A percentile compares a stretch with the other conserved stretches of the same genome.
Conservation (phyloP, 1,284 basidiomycete species). For the Chalciporus sp. region DNA sequence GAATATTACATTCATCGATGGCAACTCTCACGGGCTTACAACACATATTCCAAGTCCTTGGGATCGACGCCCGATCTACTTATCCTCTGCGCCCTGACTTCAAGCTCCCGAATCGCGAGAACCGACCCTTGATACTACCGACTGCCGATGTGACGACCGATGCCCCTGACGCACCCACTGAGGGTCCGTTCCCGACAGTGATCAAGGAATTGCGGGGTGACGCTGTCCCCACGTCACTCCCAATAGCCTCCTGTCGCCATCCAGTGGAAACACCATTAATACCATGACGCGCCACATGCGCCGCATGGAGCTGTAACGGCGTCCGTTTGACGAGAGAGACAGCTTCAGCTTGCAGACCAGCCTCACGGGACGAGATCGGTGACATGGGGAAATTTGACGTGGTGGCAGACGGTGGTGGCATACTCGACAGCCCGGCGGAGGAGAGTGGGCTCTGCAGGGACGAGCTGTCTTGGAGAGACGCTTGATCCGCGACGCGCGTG, state of each 20-base stretch:
- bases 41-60: background rate
- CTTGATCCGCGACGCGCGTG: constrained; percentile 40
- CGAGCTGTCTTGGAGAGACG: constrained; percentile 45
- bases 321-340: constrained; percentile 57
- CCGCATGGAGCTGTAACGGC: constrained; percentile 73
- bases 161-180: constrained; percentile 46
- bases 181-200: constrained; percentile 54
- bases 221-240: constrained; percentile 58
- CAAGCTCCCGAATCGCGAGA: constrained; percentile 73
- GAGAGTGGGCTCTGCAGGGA: constrained; percentile 49
- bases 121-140: constrained; percentile 60
- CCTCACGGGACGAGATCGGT: constrained; percentile 37
- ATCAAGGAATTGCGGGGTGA: constrained; percentile 74
- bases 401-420: constrained; percentile 45
- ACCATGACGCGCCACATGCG: constrained; percentile 76
- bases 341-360: constrained; percentile 31
- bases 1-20: constrained; percentile 7
- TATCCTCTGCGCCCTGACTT: constrained; percentile 61
- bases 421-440: constrained; percentile 42
- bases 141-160: constrained; percentile 56
- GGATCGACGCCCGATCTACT: background rate
- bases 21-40: background rate
- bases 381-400: constrained; percentile 46
- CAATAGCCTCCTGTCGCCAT: constrained; percentile 62
- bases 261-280: constrained; percentile 77